Evolutionary conservation across 83 land plant species (phyloP).

Genomic region (Thuja plicata): DNA sequence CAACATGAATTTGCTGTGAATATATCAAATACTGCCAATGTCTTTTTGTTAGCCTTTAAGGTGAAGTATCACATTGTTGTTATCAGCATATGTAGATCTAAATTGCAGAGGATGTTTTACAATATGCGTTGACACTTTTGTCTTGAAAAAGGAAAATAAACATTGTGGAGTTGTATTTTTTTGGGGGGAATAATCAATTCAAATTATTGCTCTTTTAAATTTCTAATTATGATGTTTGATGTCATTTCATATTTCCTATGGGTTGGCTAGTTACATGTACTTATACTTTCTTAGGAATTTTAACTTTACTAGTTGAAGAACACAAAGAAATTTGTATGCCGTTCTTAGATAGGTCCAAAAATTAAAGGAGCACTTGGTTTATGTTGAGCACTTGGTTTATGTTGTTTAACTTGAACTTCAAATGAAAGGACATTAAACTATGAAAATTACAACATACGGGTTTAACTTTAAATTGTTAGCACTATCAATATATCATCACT

Average conservation of each 20-base stretch:
- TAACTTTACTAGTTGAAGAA: not conserved
- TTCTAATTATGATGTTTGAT: not conserved
- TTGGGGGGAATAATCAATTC: not conserved
- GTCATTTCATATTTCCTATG: not conserved
- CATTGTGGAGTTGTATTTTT: not conserved
- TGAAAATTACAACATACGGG: too few species aligned
- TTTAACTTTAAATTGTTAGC: too few species aligned
- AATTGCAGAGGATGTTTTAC: not conserved
- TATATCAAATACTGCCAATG: constrained; percentile 70
- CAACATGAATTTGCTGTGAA: constrained; percentile 67
- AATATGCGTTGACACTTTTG: not conserved
- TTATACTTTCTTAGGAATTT: not conserved
- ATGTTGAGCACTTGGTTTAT: not conserved
- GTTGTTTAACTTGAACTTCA: not conserved
- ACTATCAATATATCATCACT: too few species aligned
- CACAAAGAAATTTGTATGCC: not conserved
- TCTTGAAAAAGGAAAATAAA: not conserved
- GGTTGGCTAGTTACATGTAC: not conserved
- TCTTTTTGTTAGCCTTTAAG: constrained; percentile 66
- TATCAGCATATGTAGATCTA: not conserved
- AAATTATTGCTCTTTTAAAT: not conserved
- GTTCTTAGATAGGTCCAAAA: not conserved
- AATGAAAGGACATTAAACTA: too few species aligned
- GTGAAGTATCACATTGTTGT: constrained; percentile 21
- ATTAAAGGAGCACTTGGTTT: not conserved